A percentile compares a stretch with the other conserved stretches of the same genome.
These are phyloP conservation scores for Globisporangium emineosum DNA, from an alignment of 352 stramenopile genomes.

Conservation along the genomic window DNA sequence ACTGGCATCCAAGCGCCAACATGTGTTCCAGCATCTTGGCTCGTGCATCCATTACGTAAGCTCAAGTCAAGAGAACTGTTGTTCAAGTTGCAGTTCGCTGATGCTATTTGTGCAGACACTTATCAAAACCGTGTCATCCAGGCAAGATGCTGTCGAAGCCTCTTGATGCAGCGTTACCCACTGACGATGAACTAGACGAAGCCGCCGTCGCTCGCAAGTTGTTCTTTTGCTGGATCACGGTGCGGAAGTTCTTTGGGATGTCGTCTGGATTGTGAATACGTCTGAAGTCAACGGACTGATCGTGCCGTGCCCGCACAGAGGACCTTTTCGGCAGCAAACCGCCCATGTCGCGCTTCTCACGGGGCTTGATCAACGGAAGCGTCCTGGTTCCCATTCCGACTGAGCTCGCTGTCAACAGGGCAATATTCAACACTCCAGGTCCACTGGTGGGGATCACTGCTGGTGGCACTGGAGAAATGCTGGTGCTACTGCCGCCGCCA, in stretches of 20 bases:
- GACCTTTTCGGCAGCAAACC: slow-evolving; percentile 65
- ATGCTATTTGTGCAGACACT: neutral
- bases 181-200: neutral
- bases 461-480: neutral
- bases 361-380: slow-evolving; percentile 49
- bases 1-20: neutral
- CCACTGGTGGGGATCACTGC: neutral
- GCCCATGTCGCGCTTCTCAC: slow-evolving; percentile 64
- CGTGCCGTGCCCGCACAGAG: slow-evolving; percentile 52
- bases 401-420: slow-evolving; percentile 6
- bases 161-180: neutral
- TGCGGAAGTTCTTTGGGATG: slow-evolving; percentile 70
- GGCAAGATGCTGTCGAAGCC: slow-evolving; percentile 13
- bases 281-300: slow-evolving; percentile 63
- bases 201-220: slow-evolving; percentile 20
- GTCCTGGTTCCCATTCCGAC: slow-evolving; percentile 34
- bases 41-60: slow-evolving; percentile 4
- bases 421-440: slow-evolving; percentile 6
- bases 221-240: slow-evolving; percentile 55
- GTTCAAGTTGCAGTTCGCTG: slow-evolving; percentile 5
- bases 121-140: neutral
- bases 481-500: neutral
- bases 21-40: slow-evolving; percentile 3
- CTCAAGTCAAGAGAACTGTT: neutral
- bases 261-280: slow-evolving; percentile 68